Evolutionary conservation across 2,329 filamentous ascomycete species (phyloP).

Genomic region (Bipolaris sorokiniana): DNA sequence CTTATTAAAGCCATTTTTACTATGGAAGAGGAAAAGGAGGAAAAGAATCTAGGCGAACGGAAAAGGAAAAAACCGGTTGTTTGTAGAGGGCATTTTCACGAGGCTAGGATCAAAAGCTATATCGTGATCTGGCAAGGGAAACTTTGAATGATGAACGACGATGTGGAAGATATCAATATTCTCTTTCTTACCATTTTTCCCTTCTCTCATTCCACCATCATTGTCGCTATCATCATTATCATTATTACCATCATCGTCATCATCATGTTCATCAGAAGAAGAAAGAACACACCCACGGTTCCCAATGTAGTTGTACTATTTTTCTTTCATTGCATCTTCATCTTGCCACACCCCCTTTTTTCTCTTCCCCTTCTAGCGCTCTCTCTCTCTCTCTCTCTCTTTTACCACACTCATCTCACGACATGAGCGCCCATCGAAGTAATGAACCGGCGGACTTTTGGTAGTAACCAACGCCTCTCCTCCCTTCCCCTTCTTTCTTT

Average conservation of each 20-base stretch:
- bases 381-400: background rate
- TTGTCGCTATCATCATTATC: background rate
- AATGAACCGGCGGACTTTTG: no score
- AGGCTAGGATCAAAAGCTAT: background rate
- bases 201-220: background rate
- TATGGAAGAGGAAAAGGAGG: background rate
- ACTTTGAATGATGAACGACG: background rate
- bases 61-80: background rate
- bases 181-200: background rate
- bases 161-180: background rate
- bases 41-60: background rate
- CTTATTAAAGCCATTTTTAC: background rate
- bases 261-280: background rate
- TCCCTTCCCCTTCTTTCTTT: background rate
- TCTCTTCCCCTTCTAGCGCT: background rate
- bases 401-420: background rate
- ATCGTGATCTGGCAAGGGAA: background rate
- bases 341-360: background rate
- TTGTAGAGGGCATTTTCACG: background rate
- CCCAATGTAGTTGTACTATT: slow-evolving; percentile 10
- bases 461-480: no score
- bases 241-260: background rate
- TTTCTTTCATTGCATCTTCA: background rate
- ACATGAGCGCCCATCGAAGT: background rate
- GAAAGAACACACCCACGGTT: background rate